A percentile compares a stretch with the other conserved stretches of the same genome.
phyloP scores from a whole-genome alignment of 768 basidiomycete species.

The Tylopilus intermedius region DNA sequence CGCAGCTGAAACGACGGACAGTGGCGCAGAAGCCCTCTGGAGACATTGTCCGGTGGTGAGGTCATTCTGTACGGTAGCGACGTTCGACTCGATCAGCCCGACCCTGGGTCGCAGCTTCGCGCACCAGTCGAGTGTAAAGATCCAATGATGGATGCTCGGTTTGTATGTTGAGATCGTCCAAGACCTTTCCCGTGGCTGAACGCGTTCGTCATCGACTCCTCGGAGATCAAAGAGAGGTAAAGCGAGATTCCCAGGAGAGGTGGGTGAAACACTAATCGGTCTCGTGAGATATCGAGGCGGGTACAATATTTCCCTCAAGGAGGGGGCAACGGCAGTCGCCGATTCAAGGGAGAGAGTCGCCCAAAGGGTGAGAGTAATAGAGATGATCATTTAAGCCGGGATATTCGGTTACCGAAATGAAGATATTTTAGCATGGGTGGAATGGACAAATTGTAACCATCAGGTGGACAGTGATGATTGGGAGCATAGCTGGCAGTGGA shows the following conservation, averaged over 20 bases:
- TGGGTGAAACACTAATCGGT: slow-evolving; percentile 14
- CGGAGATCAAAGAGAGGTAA: slow-evolving; percentile 23
- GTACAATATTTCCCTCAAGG: slow-evolving; percentile 13
- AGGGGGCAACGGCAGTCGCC: slow-evolving; percentile 16
- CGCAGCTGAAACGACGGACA: background rate
- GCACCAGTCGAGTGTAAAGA: slow-evolving; percentile 2
- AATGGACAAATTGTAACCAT: background rate
- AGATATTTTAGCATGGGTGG: slow-evolving; percentile 1
- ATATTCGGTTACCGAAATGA: slow-evolving; percentile 1
- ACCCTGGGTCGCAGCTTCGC: slow-evolving; percentile 9
- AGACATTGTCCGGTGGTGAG: background rate
- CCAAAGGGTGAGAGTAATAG: slow-evolving; percentile 2
- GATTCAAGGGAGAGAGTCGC: slow-evolving; percentile 7
- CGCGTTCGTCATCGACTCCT: slow-evolving; percentile 17
- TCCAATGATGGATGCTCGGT: slow-evolving; percentile 5
- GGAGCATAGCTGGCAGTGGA: background rate
- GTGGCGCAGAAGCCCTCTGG: slow-evolving; percentile 1
- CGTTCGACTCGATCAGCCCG: slow-evolving; percentile 14
- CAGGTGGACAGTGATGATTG: background rate
- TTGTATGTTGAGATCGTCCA: slow-evolving; percentile 12
- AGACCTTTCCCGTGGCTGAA: slow-evolving; percentile 7
- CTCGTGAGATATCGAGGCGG: slow-evolving; percentile 21
- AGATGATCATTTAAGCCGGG: slow-evolving; percentile 6
- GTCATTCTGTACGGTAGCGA: slow-evolving; percentile 1
- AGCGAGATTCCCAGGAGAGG: slow-evolving; percentile 12